Evolutionary conservation across 176 grass and related monocot genomes (phyloP), one percentile per base, ranked within the genome.

Genomic region (Rhynchospora pubera): DNA sequence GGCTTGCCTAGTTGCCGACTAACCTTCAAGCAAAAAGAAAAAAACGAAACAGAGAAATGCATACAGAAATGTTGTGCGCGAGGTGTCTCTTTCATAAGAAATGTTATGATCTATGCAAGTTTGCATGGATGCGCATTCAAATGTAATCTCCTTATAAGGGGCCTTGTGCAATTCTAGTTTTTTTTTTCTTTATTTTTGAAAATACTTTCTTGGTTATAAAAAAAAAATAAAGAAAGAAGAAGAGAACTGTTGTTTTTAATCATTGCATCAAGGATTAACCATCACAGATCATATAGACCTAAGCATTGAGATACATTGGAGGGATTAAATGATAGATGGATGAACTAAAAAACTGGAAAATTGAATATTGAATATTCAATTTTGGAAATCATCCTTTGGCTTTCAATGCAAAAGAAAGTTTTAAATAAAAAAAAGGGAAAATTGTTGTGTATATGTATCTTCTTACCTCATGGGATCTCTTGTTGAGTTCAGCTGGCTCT

Each of bases 381-480:
- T 28, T 28, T 28, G 13, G 46, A 83, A 9, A 16, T 53, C 19
- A 15, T 52, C 30, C 44, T 59, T 26, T n/a, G n/a, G 12, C 21
- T 42, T 42, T 34, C 3, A 18, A 45, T n/a, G 19, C 43, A 45
- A 1, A 44, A 9, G 16, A 18, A 68, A 68, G 62, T 64, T 23
- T n/a, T 28, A 23, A 64, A 64, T 28, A 8, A 28, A 28, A 28
- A 28, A 69, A 69, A 44, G 5, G 16, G 16, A 69, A 18, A 42
- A 69, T 42, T 1, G 5, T 5, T 10, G 39, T 69, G 14, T 5
- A 39, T 39, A 26, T 8, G 1, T 7, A 78, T 81, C 16, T 48
- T 9, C 13, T 56, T 87, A 87, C 85, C 79, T 87, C 69, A 67
- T 55, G n/a, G 56, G 85, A 69, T 24, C 0, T 78, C 57, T 15